These are phyloP conservation scores for Aspergillus tanneri DNA, from an alignment of 2,329 filamentous ascomycete genomes.

Conservation along the genomic window DNA sequence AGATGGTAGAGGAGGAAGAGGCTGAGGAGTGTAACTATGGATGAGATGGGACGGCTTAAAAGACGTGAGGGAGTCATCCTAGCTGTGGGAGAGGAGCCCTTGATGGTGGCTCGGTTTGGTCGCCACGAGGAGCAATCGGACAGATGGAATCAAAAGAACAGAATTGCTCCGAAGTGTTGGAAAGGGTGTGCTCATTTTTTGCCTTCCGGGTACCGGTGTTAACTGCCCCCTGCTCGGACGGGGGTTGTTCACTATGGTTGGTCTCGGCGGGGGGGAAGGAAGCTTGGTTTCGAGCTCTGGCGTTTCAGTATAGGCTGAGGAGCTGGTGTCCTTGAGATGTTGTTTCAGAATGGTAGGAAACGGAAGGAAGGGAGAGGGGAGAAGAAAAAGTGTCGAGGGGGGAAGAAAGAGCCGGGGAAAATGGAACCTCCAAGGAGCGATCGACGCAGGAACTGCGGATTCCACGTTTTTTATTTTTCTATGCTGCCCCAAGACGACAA, in stretches of 20 bases:
- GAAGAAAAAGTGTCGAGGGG: constrained; percentile 1
- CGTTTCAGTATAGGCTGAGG: too few species aligned
- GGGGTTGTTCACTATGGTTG: too few species aligned
- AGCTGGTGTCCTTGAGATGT: neutral
- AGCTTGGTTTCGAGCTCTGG: too few species aligned
- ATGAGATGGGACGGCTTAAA: constrained; percentile 38
- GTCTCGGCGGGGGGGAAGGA: too few species aligned
- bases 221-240: too few species aligned
- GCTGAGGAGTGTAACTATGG: constrained; percentile 58
- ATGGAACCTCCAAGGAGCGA: too few species aligned
- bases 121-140: constrained; percentile 6
- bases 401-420: neutral
- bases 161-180: constrained; percentile 8
- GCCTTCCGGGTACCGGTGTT: too few species aligned
- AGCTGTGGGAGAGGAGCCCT: constrained; percentile 4
- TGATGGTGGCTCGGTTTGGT: constrained; percentile 1
- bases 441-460: constrained; percentile 6
- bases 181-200: constrained; percentile 11
- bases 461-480: neutral
- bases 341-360: neutral
- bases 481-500: constrained; percentile 5
- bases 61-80: constrained; percentile 45
- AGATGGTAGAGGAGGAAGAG: constrained; percentile 57
- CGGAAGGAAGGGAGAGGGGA: neutral
- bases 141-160: constrained; percentile 2